Evolutionary conservation across 1,139 yeast species (phyloP).

Genomic region (Saccharomyces uvarum): DNA sequence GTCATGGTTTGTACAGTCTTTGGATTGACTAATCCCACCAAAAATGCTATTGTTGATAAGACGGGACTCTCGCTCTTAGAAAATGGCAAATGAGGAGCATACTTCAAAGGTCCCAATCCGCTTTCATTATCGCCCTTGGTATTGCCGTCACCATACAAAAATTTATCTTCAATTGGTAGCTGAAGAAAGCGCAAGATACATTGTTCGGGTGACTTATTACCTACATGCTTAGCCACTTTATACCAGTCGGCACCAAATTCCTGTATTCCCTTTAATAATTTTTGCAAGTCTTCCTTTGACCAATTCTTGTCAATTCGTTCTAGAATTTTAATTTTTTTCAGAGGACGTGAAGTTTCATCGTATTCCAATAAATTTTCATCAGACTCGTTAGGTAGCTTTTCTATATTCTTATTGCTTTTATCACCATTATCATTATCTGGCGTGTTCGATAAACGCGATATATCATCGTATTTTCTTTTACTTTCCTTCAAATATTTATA

Average conservation of each 20-base stretch:
- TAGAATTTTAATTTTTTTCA: conserved; percentile 40
- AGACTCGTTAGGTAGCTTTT: background rate
- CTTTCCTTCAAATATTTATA: conserved; percentile 18
- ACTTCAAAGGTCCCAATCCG: conserved; percentile 66
- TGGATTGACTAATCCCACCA: conserved; percentile 83
- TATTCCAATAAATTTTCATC: conserved; percentile 8
- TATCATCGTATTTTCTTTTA: conserved; percentile 10
- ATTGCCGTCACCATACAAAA: conserved; percentile 37
- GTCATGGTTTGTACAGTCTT: conserved; percentile 81
- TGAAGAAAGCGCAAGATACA: conserved; percentile 75
- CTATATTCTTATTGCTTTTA: background rate
- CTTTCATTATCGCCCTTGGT: conserved; percentile 7
- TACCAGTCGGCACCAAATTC: conserved; percentile 66
- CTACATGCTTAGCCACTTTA: conserved; percentile 56
- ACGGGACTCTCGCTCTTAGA: conserved; percentile 88
- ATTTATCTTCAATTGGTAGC: conserved; percentile 74
- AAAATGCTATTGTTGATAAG: conserved; percentile 77
- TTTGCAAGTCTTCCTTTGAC: conserved; percentile 54
- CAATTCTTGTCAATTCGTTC: conserved; percentile 45
- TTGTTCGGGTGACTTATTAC: conserved; percentile 66
- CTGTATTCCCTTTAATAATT: conserved; percentile 55
- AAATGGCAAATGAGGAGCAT: conserved; percentile 75
- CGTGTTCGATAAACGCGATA: background rate
- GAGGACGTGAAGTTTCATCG: conserved; percentile 8
- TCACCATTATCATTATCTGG: background rate